A percentile compares a stretch with the other conserved stretches of the same genome.
Evolutionary conservation across 2,329 filamentous ascomycete genomes (phyloP).

Genomic region (Colletotrichum ledebouriae): DNA sequence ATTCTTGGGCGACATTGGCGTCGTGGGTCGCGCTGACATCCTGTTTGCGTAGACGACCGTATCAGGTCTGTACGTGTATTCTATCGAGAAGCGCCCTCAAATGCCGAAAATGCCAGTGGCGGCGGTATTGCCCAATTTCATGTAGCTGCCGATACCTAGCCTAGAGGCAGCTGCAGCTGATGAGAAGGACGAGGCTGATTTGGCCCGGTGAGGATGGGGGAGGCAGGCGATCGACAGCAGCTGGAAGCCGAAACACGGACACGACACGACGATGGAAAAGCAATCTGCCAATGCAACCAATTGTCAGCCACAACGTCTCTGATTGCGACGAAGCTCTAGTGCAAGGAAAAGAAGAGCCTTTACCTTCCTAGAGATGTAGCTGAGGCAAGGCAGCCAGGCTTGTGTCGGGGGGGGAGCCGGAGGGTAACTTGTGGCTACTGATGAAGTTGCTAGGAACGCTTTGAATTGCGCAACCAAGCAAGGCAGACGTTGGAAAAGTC

Average conservation of each 20-base stretch:
- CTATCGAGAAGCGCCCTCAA: too few species aligned
- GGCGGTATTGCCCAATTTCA: neutral
- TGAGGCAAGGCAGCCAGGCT: neutral
- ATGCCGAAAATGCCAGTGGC: neutral
- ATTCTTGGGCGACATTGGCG: constrained; percentile 67
- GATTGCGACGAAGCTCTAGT: neutral
- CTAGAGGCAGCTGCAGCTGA: neutral
- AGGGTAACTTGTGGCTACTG: neutral
- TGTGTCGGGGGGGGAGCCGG: neutral
- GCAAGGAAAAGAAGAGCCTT: neutral
- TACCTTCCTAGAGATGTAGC: neutral
- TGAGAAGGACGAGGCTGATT: neutral
- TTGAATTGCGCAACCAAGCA: constrained; percentile 17
- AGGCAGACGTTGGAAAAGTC: too few species aligned
- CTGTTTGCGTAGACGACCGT: neutral
- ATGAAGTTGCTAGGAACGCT: constrained; percentile 22
- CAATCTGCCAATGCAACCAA: constrained; percentile 5
- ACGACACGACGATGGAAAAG: neutral
- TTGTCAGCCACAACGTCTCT: constrained; percentile 7
- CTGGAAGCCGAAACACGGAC: constrained; percentile 17
- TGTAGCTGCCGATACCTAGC: neutral
- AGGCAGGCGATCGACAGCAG: constrained; percentile 16
- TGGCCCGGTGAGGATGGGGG: neutral
- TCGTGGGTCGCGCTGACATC: constrained; percentile 64
- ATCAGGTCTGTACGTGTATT: neutral